Percentiles rank a stretch among this genome's conserved stretches.
Conservation (phyloP, 2,329 filamentous ascomycete genomes). For the Paramyrothecium sp. region DNA sequence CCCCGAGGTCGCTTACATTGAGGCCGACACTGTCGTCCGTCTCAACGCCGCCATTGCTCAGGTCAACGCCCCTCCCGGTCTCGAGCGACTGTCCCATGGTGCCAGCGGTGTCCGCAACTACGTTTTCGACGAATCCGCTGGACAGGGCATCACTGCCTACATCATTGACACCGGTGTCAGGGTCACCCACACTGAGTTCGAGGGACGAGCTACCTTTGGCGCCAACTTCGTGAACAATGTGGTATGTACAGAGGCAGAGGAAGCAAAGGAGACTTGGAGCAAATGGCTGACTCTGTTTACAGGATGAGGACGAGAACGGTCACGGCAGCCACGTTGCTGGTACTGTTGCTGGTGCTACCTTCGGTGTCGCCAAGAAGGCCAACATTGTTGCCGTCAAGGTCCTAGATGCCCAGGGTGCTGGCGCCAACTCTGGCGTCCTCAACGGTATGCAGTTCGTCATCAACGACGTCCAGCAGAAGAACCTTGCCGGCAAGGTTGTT, state of each 20-base stretch:
- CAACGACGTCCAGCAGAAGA: conserved; percentile 39
- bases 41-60: conserved; percentile 45
- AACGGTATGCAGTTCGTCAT: conserved; percentile 58
- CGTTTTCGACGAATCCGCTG: conserved; percentile 51
- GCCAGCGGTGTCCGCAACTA: conserved; percentile 27
- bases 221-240: conserved; percentile 50
- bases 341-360: conserved; percentile 59
- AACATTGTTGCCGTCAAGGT: conserved; percentile 35
- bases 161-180: conserved; percentile 66
- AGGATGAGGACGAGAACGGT: conserved; percentile 56
- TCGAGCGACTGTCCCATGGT: conserved; percentile 51
- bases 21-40: conserved; percentile 50
- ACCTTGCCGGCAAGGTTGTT: conserved; percentile 50
- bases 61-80: conserved; percentile 50
- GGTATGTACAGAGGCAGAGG: conserved; percentile 28
- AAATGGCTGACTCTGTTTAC: conserved; percentile 3
- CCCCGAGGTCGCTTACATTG: conserved; percentile 50
- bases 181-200: conserved; percentile 53
- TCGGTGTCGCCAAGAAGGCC: conserved; percentile 60
- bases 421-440: conserved; percentile 44
- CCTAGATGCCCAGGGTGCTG: conserved; percentile 41
- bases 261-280: not conserved
- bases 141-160: conserved; percentile 58
- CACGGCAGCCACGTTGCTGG: conserved; percentile 65
- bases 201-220: conserved; percentile 52